Evolutionary conservation across 2,329 filamentous ascomycete genomes (phyloP).

Genomic region (Microsporum audouinii): DNA sequence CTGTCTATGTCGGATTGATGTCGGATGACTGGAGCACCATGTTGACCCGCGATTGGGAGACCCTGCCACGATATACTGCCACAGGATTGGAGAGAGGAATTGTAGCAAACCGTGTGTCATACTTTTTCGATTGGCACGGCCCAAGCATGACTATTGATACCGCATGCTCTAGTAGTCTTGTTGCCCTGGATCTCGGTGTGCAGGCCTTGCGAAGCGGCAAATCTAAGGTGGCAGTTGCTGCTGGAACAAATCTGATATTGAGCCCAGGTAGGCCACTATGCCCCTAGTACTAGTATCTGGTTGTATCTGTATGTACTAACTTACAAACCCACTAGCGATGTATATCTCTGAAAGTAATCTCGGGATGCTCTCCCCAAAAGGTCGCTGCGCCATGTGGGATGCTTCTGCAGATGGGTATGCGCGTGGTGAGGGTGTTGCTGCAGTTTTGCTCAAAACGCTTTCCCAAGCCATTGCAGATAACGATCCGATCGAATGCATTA

Average conservation of each 20-base stretch:
- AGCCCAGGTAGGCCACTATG: constrained; percentile 10
- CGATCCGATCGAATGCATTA: constrained; percentile 34
- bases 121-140: constrained; percentile 13
- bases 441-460: constrained; percentile 32
- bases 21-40: constrained; percentile 22
- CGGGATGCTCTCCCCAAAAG: constrained; percentile 25
- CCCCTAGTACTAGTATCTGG: neutral
- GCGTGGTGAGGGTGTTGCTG: constrained; percentile 33
- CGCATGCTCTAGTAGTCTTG: constrained; percentile 13
- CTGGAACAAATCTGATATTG: constrained; percentile 18
- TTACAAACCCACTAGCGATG: neutral
- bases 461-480: constrained; percentile 30
- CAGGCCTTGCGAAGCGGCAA: constrained; percentile 12
- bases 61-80: constrained; percentile 15
- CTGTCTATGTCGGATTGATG: constrained; percentile 25
- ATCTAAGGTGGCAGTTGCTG: constrained; percentile 18
- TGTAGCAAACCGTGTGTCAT: constrained; percentile 9
- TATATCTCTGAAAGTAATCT: constrained; percentile 21
- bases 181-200: constrained; percentile 13
- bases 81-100: neutral
- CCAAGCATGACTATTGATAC: constrained; percentile 15
- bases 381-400: constrained; percentile 23
- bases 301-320: neutral
- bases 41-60: constrained; percentile 15
- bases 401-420: constrained; percentile 32